Evolutionary conservation across 2,329 filamentous ascomycete genomes (phyloP), one percentile per base, ranked within the genome.

Genomic region (Grosmannia penicillata): DNA sequence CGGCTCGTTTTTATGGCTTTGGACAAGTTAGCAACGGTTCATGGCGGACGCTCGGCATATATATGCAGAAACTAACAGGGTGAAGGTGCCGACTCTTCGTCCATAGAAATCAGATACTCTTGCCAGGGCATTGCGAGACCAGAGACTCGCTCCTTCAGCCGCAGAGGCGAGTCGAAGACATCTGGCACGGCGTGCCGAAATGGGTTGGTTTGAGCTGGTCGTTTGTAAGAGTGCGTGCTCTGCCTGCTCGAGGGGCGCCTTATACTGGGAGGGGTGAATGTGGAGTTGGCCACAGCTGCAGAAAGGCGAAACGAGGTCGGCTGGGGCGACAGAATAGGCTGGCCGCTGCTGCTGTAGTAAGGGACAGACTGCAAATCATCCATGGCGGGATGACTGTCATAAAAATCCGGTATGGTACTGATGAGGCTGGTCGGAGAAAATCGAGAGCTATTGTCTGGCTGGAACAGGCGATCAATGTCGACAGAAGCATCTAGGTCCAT

Each of bases 11-110:
- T 43, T 25, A 43, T 37, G 17, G 17, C 38, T 39, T n/a, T 6
- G 8, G 8, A 26, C n/a, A 26, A 23, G 42, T 47, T 22, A 21
- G n/a, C 11, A 33, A 26, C 8, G 26, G 11, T 10, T 14, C 30
- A 39, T 14, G 34, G n/a, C n/a, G n/a, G n/a, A n/a, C n/a, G n/a
- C n/a, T n/a, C n/a, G n/a, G n/a, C n/a, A n/a, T n/a, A n/a, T n/a
- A 3, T 18, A 15, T 4, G 23, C 3, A 8, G 26, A 18, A 28
- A 51, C 52, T 50, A 41, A 53, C 52, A 47, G 38, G 50, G 49
- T 26, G 47, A 49, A 21, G 49, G 48, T 2, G 42, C 42, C 7
- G 36, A 39, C 4, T 41, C 44, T 4, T 33, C 24, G 17, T 46
- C 36, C n/a, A n/a, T n/a, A n/a, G n/a, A n/a, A n/a, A n/a, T n/a